These are phyloP conservation scores for Verticillium nonalfalfae DNA, from an alignment of 2,329 filamentous ascomycete genomes.

Conservation along the genomic window DNA sequence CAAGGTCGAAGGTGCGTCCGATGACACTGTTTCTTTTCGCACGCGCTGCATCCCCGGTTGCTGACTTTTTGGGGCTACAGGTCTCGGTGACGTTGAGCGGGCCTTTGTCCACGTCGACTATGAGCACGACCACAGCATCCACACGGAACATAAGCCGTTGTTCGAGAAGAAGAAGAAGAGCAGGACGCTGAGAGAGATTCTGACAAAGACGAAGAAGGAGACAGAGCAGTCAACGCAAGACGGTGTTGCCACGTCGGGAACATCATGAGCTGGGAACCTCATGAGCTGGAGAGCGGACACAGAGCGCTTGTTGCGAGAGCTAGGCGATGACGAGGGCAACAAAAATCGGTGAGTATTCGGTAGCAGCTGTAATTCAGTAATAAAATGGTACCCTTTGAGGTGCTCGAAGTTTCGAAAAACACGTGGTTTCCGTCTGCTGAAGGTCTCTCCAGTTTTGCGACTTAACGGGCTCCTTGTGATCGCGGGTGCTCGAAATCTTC, in stretches of 20 bases:
- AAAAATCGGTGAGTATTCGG: not conserved
- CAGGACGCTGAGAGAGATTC: constrained; percentile 25
- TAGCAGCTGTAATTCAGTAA: not conserved
- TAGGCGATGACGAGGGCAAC: constrained; percentile 1
- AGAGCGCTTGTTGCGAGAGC: too few species aligned
- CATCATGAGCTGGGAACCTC: too few species aligned
- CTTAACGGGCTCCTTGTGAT: too few species aligned
- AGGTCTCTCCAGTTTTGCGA: too few species aligned
- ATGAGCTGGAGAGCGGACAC: too few species aligned
- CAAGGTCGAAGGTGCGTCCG: constrained; percentile 45
- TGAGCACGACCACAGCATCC: constrained; percentile 30
- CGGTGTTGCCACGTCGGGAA: not conserved
- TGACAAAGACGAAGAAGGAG: constrained; percentile 14
- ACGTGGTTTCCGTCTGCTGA: too few species aligned
- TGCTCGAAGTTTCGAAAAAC: too few species aligned
- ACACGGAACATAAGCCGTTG: constrained; percentile 35
- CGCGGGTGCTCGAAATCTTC: too few species aligned
- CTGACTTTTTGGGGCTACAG: constrained; percentile 7
- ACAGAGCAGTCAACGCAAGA: constrained; percentile 1
- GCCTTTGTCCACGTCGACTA: constrained; percentile 41
- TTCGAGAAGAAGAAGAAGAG: constrained; percentile 24
- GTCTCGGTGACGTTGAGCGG: constrained; percentile 31
- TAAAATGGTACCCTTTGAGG: too few species aligned
- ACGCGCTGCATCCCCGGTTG: not conserved
- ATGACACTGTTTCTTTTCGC: not conserved